Evolutionary conservation across 768 basidiomycete genomes (phyloP).

Genomic region (Flagelloscypha sp.): DNA sequence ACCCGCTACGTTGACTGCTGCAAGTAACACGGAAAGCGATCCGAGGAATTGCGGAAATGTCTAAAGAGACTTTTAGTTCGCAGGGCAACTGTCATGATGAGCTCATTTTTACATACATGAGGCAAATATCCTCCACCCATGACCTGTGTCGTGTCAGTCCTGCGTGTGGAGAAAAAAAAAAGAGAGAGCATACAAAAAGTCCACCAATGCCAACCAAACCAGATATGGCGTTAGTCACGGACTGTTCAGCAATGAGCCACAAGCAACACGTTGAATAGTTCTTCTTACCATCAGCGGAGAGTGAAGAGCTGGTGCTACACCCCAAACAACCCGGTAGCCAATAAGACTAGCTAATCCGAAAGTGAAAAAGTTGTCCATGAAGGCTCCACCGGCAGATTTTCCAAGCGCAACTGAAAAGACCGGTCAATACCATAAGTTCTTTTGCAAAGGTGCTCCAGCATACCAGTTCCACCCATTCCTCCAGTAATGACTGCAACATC

Average conservation of each 20-base stretch:
- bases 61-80: no score
- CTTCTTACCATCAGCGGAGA: slow-evolving; percentile 90
- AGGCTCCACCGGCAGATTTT: slow-evolving; percentile 69
- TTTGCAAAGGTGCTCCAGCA: no score
- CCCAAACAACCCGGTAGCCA: slow-evolving; percentile 87
- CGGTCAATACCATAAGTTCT: no score
- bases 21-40: slow-evolving; percentile 76
- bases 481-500: slow-evolving; percentile 69
- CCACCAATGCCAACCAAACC: slow-evolving; percentile 84
- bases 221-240: slow-evolving; percentile 84
- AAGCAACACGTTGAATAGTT: no score
- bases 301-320: slow-evolving; percentile 80
- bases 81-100: no score
- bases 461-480: slow-evolving; percentile 66
- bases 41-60: slow-evolving; percentile 76
- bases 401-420: slow-evolving; percentile 75
- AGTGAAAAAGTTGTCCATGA: slow-evolving; percentile 86
- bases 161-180: no score
- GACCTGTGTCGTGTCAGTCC: no score
- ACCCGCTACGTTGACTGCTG: slow-evolving; percentile 82
- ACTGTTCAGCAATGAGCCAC: no score
- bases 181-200: no score
- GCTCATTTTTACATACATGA: no score
- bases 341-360: slow-evolving; percentile 82
- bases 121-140: slow-evolving; percentile 88